Evolutionary conservation across 441 rosid species (phyloP).

Genomic region (Jatropha podagrica): DNA sequence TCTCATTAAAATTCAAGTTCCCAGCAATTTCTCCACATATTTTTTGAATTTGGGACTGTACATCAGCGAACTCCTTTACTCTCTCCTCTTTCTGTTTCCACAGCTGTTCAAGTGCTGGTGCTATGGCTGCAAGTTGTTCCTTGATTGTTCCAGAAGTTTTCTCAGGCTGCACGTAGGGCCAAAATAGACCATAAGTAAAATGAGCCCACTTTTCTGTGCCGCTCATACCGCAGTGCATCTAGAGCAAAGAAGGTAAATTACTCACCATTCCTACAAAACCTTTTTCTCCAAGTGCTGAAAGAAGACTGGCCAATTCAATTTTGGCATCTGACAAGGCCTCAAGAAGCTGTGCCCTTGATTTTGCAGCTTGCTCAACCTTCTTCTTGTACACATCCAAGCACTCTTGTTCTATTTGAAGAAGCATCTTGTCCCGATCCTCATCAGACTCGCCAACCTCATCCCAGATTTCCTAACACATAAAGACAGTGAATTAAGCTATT

Average conservation of each 20-base stretch:
- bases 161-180: constrained; percentile 59
- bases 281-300: constrained; percentile 85
- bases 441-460: constrained; percentile 98
- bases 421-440: constrained; percentile 84
- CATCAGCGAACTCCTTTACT: constrained; percentile 79
- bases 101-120: constrained; percentile 83
- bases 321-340: constrained; percentile 84
- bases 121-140: constrained; percentile 92
- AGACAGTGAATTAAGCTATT: constrained; percentile 6
- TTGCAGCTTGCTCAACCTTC: constrained; percentile 90
- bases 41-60: constrained; percentile 85
- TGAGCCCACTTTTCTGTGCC: not conserved
- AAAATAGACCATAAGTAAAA: constrained; percentile 17
- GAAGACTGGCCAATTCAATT: constrained; percentile 76
- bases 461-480: constrained; percentile 78
- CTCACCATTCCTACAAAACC: constrained; percentile 66
- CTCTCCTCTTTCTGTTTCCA: constrained; percentile 96
- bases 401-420: constrained; percentile 92
- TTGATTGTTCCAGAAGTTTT: constrained; percentile 83
- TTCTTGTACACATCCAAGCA: constrained; percentile 94
- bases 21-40: constrained; percentile 93
- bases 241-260: constrained; percentile 17
- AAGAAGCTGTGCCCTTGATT: constrained; percentile 87
- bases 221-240: not conserved
- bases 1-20: constrained; percentile 47